Percentiles rank a stretch among this genome's conserved stretches.
These are phyloP conservation scores for Elsinoe necatrix DNA, from an alignment of 2,329 filamentous ascomycete species.

Conservation along the genomic window DNA sequence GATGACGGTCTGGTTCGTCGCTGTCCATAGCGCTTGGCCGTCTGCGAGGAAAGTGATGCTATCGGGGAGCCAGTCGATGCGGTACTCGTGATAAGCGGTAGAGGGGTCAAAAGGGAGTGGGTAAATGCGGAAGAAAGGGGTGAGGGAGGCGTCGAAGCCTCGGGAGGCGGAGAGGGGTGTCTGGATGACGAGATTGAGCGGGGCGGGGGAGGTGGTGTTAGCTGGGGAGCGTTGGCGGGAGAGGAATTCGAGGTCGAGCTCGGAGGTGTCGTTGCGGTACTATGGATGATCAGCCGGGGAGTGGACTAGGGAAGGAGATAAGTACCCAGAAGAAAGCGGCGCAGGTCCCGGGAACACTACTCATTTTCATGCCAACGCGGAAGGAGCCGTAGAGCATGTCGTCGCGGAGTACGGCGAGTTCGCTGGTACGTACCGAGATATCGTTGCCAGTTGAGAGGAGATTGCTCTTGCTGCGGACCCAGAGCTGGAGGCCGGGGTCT, in stretches of 20 bases:
- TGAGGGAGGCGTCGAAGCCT: constrained; percentile 55
- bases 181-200: constrained; percentile 69
- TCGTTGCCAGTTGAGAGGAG: constrained; percentile 22
- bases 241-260: constrained; percentile 75
- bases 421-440: constrained; percentile 52
- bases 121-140: constrained; percentile 49
- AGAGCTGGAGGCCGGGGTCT: constrained; percentile 49
- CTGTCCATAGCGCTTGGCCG: constrained; percentile 47
- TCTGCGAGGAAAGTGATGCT: constrained; percentile 64
- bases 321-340: constrained; percentile 71
- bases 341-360: constrained; percentile 57
- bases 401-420: constrained; percentile 52
- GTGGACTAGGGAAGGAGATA: background rate
- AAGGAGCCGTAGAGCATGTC: constrained; percentile 66
- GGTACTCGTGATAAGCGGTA: constrained; percentile 63
- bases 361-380: constrained; percentile 57
- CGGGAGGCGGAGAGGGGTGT: constrained; percentile 49
- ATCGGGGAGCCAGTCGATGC: constrained; percentile 61
- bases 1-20: constrained; percentile 34
- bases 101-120: constrained; percentile 60
- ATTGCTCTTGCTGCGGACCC: constrained; percentile 38
- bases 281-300: constrained; percentile 29
- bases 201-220: constrained; percentile 32
- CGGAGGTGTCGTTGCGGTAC: constrained; percentile 71
- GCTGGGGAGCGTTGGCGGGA: constrained; percentile 46